A percentile compares a stretch with the other conserved stretches of the same genome.
Evolutionary conservation across 768 basidiomycete genomes (phyloP).

Genomic region (Exidia glandulosa): DNA sequence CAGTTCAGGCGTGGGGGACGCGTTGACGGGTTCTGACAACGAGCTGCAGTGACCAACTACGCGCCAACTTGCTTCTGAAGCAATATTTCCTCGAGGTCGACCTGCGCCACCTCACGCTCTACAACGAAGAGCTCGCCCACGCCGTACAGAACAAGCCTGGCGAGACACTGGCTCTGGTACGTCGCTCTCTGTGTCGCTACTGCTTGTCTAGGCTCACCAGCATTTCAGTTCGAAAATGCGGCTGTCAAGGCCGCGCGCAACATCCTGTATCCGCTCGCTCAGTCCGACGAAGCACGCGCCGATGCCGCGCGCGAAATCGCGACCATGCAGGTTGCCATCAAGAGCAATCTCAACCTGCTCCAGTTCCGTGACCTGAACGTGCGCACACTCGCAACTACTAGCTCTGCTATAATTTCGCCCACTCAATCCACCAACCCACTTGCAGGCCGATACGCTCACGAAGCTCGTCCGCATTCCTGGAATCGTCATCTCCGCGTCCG

Average conservation of each 20-base stretch:
- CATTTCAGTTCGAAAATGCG: slow-evolving; percentile 77
- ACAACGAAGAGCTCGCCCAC: slow-evolving; percentile 90
- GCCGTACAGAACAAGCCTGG: slow-evolving; percentile 81
- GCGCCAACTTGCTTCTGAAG: slow-evolving; percentile 81
- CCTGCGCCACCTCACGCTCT: slow-evolving; percentile 57
- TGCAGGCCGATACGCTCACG: slow-evolving; percentile 74
- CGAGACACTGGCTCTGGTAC: slow-evolving; percentile 78
- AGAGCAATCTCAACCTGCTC: slow-evolving; percentile 84
- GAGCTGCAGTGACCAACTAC: slow-evolving; percentile 59
- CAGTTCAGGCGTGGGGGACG: background rate
- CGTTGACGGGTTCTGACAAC: slow-evolving; percentile 6
- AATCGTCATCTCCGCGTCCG: slow-evolving; percentile 94
- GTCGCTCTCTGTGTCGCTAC: slow-evolving; percentile 13
- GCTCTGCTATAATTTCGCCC: background rate
- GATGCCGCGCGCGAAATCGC: slow-evolving; percentile 45
- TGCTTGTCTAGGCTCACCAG: background rate
- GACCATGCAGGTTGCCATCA: slow-evolving; percentile 77
- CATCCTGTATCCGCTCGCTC: slow-evolving; percentile 74
- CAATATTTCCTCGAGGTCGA: slow-evolving; percentile 83
- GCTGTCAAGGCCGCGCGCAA: slow-evolving; percentile 73
- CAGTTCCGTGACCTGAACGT: slow-evolving; percentile 89
- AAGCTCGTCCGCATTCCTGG: slow-evolving; percentile 94
- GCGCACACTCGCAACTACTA: slow-evolving; percentile 9
- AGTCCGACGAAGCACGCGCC: slow-evolving; percentile 30
- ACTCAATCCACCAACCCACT: background rate